Evolutionary conservation across 2,329 filamentous ascomycete species (phyloP), one percentile per base, ranked within the genome.

Genomic region (Sphaerulina musiva): DNA sequence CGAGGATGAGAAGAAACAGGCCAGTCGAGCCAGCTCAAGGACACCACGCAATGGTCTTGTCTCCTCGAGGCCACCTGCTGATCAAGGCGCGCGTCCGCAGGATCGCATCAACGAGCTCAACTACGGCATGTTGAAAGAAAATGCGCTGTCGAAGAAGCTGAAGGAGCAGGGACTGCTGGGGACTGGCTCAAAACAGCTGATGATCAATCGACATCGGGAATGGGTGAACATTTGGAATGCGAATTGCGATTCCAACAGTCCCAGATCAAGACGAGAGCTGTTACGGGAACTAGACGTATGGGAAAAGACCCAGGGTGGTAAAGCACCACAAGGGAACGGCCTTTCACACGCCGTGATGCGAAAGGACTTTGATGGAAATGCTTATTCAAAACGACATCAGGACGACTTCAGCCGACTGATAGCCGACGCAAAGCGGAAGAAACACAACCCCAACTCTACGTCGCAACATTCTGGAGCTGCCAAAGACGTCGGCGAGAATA

Each of bases 171-270:
- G 91, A 1, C 84, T 97, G 53, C 85, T 89, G 0, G 80, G 78
- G 8, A 77, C 74, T 56, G 93, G 93, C 0, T 71, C 78, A 0
- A 85, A 85, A 44, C 74, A 78, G 44, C 76, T 91, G 1, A 76
- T 97, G 51, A 86, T 92, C 68, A 81, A 79, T 60, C 81, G 95
- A 14, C 91, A 97, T 66, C 88, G 82, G 23, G 93, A 98, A 70
- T 98, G 91, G 91, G 79, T 93, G 48, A 96, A 93, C 38, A 74
- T 98, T 14, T 96, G 89, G 86, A 98, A 98, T 69, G 88, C 95
- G 9, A 98, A 98, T 68, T 95, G 90, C 72, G 93, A 98, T 70
- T 86, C 91, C 2, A 80, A 80, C 36, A 75, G 76, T 1, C 89
- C 89, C 0, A 87, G 86, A 67, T 76, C 77, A 9, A 89, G 87